phyloP scores from a whole-genome alignment of 352 stramenopile genomes.

The Phytophthora pini region DNA sequence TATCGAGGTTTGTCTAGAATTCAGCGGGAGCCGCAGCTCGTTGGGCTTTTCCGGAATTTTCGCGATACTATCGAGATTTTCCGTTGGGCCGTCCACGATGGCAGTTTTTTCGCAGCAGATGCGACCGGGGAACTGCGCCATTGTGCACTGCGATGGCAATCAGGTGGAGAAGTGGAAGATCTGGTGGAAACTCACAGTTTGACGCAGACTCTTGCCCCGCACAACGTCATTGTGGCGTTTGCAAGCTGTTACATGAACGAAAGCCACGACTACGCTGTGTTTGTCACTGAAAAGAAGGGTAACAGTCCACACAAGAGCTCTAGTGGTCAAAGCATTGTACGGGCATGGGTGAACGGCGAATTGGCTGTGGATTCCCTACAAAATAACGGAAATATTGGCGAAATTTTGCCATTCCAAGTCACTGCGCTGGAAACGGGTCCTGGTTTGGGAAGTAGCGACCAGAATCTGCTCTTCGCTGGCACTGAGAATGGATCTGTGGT shows the following conservation, averaged over 20 bases:
- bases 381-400: conserved; percentile 9
- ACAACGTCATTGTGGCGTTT: conserved; percentile 35
- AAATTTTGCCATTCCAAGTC: conserved; percentile 43
- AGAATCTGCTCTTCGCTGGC: conserved; percentile 54
- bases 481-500: conserved; percentile 52
- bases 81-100: conserved; percentile 57
- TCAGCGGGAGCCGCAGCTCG: conserved; percentile 57
- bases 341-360: conserved; percentile 65
- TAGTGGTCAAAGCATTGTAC: conserved; percentile 33
- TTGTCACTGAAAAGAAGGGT: conserved; percentile 46
- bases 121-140: conserved; percentile 44
- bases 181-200: conserved; percentile 39
- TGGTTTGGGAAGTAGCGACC: conserved; percentile 16
- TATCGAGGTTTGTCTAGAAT: conserved; percentile 52
- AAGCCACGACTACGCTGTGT: conserved; percentile 65
- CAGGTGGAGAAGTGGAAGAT: conserved; percentile 53
- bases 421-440: conserved; percentile 51
- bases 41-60: conserved; percentile 57
- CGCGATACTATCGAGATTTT: conserved; percentile 45
- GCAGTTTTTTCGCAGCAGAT: conserved; percentile 55
- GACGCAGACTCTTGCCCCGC: conserved; percentile 27
- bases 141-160: conserved; percentile 41
- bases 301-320: conserved; percentile 1
- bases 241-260: conserved; percentile 44
- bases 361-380: conserved; percentile 48